Conservation (phyloP, 75 land plant genomes). For the Sequoia sempervirens region DNA sequence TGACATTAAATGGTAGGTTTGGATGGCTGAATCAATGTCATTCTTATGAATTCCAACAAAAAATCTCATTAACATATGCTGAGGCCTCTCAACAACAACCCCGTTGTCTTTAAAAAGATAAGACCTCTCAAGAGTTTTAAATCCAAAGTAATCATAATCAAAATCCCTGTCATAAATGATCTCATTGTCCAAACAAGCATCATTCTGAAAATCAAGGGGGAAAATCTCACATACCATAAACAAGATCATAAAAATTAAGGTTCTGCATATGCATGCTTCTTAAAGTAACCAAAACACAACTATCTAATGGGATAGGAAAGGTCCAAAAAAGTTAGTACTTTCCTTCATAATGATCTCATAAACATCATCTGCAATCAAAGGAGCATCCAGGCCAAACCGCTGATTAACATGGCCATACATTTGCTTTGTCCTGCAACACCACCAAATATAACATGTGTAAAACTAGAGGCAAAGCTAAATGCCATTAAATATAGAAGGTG, state of each 20-base stretch:
- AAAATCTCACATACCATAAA: not conserved
- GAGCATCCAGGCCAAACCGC: slow-evolving; percentile 67
- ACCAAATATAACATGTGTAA: not conserved
- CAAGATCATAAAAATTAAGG: not conserved
- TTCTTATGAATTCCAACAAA: slow-evolving; percentile 91
- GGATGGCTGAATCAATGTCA: slow-evolving; percentile 76
- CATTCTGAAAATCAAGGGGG: slow-evolving; percentile 53
- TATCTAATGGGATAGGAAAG: not conserved
- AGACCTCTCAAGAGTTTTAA: slow-evolving; percentile 93
- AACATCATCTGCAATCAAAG: slow-evolving; percentile 93
- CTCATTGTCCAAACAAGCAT: slow-evolving; percentile 87
- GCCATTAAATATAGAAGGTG: not conserved
- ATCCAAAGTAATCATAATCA: slow-evolving; percentile 96
- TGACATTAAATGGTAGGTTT: slow-evolving; percentile 90
- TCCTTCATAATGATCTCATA: slow-evolving; percentile 87
- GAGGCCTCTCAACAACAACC: slow-evolving; percentile 86
- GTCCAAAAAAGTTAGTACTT: not conserved
- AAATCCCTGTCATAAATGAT: slow-evolving; percentile 95
- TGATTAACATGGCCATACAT: slow-evolving; percentile 75
- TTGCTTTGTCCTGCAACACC: slow-evolving; percentile 59
- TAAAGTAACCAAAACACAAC: not conserved
- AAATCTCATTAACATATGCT: slow-evolving; percentile 98
- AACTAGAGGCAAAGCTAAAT: not conserved
- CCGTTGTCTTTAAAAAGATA: slow-evolving; percentile 86
- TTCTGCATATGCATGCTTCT: not conserved